phyloP scores from a whole-genome alignment of 495 filamentous ascomycete genomes.

The Penicillium goetzii region DNA sequence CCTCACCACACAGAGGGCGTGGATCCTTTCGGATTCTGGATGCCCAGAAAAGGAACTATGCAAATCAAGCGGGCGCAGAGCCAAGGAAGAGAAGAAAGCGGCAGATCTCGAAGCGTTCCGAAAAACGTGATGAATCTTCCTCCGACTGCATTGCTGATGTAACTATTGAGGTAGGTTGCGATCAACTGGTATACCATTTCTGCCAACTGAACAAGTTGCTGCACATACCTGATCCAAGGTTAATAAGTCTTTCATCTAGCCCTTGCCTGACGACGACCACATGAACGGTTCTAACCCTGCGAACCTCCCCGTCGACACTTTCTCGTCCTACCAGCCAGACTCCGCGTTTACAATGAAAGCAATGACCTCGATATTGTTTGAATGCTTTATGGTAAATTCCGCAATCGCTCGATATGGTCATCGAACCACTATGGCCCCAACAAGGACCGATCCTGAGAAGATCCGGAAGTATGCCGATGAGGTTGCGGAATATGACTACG shows the following conservation, averaged over 20 bases:
- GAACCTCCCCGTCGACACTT: neutral
- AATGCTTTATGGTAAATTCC: constrained; percentile 15
- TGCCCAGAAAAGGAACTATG: neutral
- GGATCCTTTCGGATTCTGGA: neutral
- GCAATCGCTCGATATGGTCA: constrained; percentile 18
- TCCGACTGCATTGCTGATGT: neutral
- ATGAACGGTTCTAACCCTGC: neutral
- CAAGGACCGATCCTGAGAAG: constrained; percentile 17
- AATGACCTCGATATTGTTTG: constrained; percentile 16
- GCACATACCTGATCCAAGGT: neutral
- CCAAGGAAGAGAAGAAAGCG: constrained; percentile 9
- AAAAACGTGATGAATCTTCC: neutral
- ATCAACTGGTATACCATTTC: neutral
- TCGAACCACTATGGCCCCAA: neutral
- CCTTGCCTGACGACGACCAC: constrained; percentile 1
- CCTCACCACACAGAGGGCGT: neutral
- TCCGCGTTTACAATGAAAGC: constrained; percentile 12
- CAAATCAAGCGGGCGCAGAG: neutral
- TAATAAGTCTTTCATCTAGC: neutral
- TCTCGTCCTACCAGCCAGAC: constrained; percentile 11
- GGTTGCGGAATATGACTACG: constrained; percentile 18
- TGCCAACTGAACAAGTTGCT: neutral
- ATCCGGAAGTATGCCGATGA: constrained; percentile 13
- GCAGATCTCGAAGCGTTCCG: neutral
- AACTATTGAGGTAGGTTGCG: neutral